Conservation (phyloP, 1,284 basidiomycete species). For the Athelia psychrophila region DNA sequence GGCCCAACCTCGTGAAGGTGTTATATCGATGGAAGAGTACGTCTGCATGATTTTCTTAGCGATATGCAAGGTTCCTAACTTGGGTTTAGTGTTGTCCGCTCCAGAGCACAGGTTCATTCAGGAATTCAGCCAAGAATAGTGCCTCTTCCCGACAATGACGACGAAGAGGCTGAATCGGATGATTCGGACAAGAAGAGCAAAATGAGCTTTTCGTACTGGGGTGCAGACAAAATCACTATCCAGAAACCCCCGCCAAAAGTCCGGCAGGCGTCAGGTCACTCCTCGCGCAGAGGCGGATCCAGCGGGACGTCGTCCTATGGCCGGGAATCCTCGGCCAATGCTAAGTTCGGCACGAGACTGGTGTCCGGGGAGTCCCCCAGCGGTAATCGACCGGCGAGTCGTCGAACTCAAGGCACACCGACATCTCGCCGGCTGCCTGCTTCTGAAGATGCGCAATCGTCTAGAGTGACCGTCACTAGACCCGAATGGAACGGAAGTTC, state of each 20-base stretch:
- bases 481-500: conserved; percentile 71
- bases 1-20: conserved; percentile 66
- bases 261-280: conserved; percentile 32
- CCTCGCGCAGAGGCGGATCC: conserved; percentile 41
- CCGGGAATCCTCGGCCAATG: conserved; percentile 78
- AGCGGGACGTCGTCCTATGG: conserved; percentile 56
- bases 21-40: conserved; percentile 84
- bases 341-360: conserved; percentile 78
- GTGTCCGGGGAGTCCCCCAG: conserved; percentile 51
- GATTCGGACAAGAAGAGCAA: conserved; percentile 86
- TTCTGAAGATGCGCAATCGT: conserved; percentile 59
- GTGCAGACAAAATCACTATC: conserved; percentile 82
- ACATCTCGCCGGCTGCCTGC: conserved; percentile 45
- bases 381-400: conserved; percentile 57
- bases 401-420: conserved; percentile 50
- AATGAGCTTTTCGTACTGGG: conserved; percentile 91
- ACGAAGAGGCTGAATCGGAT: conserved; percentile 64
- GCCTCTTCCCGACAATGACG: conserved; percentile 62
- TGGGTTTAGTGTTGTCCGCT: conserved; percentile 59
- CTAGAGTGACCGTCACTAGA: conserved; percentile 64
- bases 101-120: conserved; percentile 57
- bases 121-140: conserved; percentile 59
- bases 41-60: conserved; percentile 2
- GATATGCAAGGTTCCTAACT: conserved; percentile 11
- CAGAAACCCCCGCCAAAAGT: conserved; percentile 70